Evolutionary conservation across 495 filamentous ascomycete genomes (phyloP), one percentile per base, ranked within the genome.

Genomic region (Penicillium angulare): DNA sequence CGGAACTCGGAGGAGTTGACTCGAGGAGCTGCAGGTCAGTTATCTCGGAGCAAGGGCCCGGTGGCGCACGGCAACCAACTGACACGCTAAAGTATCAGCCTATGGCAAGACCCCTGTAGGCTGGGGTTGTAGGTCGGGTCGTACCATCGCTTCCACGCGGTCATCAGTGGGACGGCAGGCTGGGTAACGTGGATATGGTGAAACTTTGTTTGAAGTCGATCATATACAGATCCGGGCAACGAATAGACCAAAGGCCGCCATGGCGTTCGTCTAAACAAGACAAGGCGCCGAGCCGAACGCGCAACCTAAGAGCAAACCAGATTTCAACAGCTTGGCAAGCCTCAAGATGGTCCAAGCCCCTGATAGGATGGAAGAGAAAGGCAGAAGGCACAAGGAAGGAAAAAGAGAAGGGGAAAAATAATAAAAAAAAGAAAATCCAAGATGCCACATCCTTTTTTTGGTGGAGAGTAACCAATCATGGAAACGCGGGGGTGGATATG

Each of bases 141-240:
- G 20, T 43, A 50, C 39, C 32, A 49, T 10, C 10, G 13, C 5
- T 17, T 23, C 31, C 32, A 43, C 32, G 33, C 33, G 52, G 33
- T 43, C 13, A 26, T 31, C 39, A 27, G 32, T 38, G 27, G 45
- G 32, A 29, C 41, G 40, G 29, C 21, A 42, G 52, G 44, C 38
- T 36, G 45, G 52, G 32, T 16, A 32, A 47, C 17, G 12, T n/a
- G 43, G 35, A 15, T 42, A 20, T 43, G 38, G 46, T 33, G 21
- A 29, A 32, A 36, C 22, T 38, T 33, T 49, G 13, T 43, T 17
- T 18, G 6, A 22, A 7, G 52, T 45, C 23, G 45, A 54, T 54
- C 52, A 2, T 49, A 39, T 45, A 54, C 52, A 33, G 17, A 49
- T 49, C 22, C 22, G 23, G 39, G 15, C 26, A 16, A 17, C 23